Percentiles rank a stretch among this genome's conserved stretches.
phyloP scores from a whole-genome alignment of 441 rosid species.

The Monsonia emarginata region DNA sequence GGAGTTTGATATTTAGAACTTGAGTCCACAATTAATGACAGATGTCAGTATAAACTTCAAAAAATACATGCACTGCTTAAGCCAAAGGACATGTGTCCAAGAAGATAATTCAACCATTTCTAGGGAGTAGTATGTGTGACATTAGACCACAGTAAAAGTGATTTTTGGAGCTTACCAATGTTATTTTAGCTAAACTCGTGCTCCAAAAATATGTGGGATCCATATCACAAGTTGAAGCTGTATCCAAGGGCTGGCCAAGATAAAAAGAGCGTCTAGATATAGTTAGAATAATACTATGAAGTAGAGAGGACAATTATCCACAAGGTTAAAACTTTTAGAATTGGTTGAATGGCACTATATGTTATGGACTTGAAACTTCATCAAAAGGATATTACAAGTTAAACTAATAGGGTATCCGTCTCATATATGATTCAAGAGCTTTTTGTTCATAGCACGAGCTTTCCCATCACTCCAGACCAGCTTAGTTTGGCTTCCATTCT shows the following conservation, averaged over 20 bases:
- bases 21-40: no score
- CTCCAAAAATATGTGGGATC: neutral
- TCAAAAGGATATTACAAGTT: neutral
- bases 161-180: neutral
- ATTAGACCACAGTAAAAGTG: neutral
- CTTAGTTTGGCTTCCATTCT: slow-evolving; percentile 59
- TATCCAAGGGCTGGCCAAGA: neutral
- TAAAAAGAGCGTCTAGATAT: neutral
- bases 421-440: slow-evolving; percentile 20
- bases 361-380: neutral
- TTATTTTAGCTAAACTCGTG: neutral
- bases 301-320: neutral
- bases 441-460: slow-evolving; percentile 28
- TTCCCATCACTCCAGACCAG: slow-evolving; percentile 66
- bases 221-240: neutral
- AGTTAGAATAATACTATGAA: neutral
- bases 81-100: no score
- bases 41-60: no score
- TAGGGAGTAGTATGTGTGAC: neutral
- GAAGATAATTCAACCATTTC: neutral
- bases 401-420: slow-evolving; percentile 9
- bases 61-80: no score
- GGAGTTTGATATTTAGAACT: no score
- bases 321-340: neutral
- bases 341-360: neutral